A percentile compares a stretch with the other conserved stretches of the same genome.
phyloP scores from a whole-genome alignment of 2,329 filamentous ascomycete species.

The Allantophomopsis lycopodina region DNA sequence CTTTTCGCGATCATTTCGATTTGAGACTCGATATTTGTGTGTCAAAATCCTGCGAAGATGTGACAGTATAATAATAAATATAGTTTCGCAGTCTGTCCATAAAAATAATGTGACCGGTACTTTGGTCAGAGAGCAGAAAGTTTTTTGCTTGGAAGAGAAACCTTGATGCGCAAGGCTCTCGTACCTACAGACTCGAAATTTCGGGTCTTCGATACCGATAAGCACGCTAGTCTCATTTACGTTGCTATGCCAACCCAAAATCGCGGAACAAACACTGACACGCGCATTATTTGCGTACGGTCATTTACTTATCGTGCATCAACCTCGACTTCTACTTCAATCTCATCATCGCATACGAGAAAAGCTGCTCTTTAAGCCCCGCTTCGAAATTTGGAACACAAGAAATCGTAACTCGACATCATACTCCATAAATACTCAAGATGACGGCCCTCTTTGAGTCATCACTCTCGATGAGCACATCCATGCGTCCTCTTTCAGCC shows the following conservation, averaged over 20 bases:
- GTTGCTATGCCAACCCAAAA: constrained; percentile 1
- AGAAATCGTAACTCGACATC: too few species aligned
- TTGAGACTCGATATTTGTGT: too few species aligned
- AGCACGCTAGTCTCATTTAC: background rate
- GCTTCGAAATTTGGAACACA: too few species aligned
- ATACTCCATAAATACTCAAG: background rate
- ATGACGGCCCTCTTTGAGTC: constrained; percentile 55
- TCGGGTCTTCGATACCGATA: constrained; percentile 2
- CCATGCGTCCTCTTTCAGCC: constrained; percentile 27
- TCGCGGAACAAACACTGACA: constrained; percentile 1
- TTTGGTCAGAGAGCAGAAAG: too few species aligned
- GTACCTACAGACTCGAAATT: background rate
- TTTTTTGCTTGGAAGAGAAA: background rate
- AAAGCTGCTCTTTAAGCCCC: too few species aligned
- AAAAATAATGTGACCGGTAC: too few species aligned
- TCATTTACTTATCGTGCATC: background rate
- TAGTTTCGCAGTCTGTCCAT: background rate
- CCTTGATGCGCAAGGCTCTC: background rate
- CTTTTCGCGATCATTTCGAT: constrained; percentile 12
- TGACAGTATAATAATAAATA: too few species aligned
- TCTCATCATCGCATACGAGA: too few species aligned
- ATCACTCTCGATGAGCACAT: constrained; percentile 48
- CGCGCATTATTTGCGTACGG: background rate
- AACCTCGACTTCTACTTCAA: too few species aligned
- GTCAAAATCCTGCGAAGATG: too few species aligned